Conservation (phyloP, 2,329 filamentous ascomycete species). For the Aureobasidium sp. region DNA sequence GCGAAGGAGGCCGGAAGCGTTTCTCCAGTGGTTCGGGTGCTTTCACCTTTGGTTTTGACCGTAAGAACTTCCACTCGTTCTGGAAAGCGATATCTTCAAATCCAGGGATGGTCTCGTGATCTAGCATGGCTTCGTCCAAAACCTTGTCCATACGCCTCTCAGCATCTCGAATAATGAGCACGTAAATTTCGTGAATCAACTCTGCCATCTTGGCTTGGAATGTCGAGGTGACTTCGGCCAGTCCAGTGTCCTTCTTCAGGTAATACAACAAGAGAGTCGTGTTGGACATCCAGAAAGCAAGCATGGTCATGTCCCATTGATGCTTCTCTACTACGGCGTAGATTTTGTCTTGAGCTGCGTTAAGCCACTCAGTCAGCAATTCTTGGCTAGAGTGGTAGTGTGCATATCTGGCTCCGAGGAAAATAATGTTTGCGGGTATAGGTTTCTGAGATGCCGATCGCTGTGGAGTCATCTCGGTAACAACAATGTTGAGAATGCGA, state of each 20-base stretch:
- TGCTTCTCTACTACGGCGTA: slow-evolving; percentile 92
- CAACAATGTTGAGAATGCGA: slow-evolving; percentile 87
- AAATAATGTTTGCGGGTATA: slow-evolving; percentile 93
- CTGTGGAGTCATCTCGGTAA: slow-evolving; percentile 97
- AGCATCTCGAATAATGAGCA: slow-evolving; percentile 91
- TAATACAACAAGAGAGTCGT: slow-evolving; percentile 93
- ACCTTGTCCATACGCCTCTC: slow-evolving; percentile 95
- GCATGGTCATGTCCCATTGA: slow-evolving; percentile 99
- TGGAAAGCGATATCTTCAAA: slow-evolving; percentile 97
- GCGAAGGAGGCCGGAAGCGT: slow-evolving; percentile 83
- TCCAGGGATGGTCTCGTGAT: slow-evolving; percentile 95
- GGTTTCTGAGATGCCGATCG: slow-evolving; percentile 95
- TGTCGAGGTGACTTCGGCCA: slow-evolving; percentile 72
- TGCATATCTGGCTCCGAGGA: slow-evolving; percentile 89
- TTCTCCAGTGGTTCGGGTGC: slow-evolving; percentile 80
- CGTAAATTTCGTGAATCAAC: slow-evolving; percentile 96
- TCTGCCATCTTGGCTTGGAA: slow-evolving; percentile 93
- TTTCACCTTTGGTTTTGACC: slow-evolving; percentile 82
- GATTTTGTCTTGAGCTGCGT: slow-evolving; percentile 89
- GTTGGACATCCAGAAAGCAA: slow-evolving; percentile 98
- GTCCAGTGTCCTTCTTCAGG: slow-evolving; percentile 82
- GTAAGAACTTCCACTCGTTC: slow-evolving; percentile 97
- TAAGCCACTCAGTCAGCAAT: slow-evolving; percentile 70
- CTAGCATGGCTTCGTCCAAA: slow-evolving; percentile 85
- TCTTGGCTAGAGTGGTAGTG: slow-evolving; percentile 91